Percentiles rank a stretch among this genome's conserved stretches.
Evolutionary conservation across 2,329 filamentous ascomycete species (phyloP).

Genomic region (Stemphylium lycopersici): DNA sequence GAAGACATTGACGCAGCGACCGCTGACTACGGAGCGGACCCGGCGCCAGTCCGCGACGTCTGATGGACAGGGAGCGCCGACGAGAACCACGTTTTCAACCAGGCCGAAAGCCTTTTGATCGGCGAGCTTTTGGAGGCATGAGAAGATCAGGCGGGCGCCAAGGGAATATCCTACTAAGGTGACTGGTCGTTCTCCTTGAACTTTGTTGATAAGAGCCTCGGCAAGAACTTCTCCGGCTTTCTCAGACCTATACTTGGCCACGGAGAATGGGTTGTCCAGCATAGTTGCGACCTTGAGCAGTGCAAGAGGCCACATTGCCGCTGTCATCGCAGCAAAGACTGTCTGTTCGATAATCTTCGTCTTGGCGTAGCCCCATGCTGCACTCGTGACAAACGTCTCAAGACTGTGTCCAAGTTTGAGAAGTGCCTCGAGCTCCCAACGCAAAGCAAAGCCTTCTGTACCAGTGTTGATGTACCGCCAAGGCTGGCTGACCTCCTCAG

Average conservation of each 20-base stretch:
- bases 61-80: slow-evolving; percentile 80
- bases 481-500: slow-evolving; percentile 73
- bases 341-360: slow-evolving; percentile 73
- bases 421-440: slow-evolving; percentile 81
- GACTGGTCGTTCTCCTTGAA: slow-evolving; percentile 81
- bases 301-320: slow-evolving; percentile 57
- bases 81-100: slow-evolving; percentile 80
- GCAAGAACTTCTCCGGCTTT: slow-evolving; percentile 82
- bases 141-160: slow-evolving; percentile 81
- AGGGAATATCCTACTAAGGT: slow-evolving; percentile 82
- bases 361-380: slow-evolving; percentile 80
- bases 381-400: slow-evolving; percentile 76
- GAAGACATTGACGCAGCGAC: slow-evolving; percentile 85
- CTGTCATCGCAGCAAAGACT: slow-evolving; percentile 54
- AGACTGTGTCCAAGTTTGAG: slow-evolving; percentile 79
- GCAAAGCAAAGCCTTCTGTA: slow-evolving; percentile 80
- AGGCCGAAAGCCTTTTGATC: slow-evolving; percentile 81
- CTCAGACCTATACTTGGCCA: slow-evolving; percentile 76
- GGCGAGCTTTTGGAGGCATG: slow-evolving; percentile 77
- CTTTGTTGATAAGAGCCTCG: slow-evolving; percentile 79
- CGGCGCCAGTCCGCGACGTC: slow-evolving; percentile 74
- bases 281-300: slow-evolving; percentile 59
- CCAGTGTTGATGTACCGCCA: slow-evolving; percentile 78
- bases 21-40: slow-evolving; percentile 78
- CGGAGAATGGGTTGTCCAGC: slow-evolving; percentile 81